A percentile compares a stretch with the other conserved stretches of the same genome.
These are phyloP conservation scores for Suhomyces panamericanus DNA, from an alignment of 1,139 yeast species.

Conservation along the genomic window DNA sequence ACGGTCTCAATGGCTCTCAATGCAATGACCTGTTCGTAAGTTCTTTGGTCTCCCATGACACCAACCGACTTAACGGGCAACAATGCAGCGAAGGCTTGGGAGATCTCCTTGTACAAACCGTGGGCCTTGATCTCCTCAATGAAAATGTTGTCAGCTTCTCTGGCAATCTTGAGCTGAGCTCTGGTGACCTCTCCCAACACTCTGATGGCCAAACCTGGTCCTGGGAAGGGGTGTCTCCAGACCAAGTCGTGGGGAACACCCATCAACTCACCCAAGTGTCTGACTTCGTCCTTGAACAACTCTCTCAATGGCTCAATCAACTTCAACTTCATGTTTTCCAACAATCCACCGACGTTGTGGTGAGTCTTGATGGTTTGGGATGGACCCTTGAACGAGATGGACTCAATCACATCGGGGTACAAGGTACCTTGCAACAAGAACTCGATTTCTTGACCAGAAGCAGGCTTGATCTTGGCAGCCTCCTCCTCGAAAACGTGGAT, in stretches of 20 bases:
- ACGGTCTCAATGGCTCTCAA: constrained; percentile 96
- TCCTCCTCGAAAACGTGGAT: constrained; percentile 96
- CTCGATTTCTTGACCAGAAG: constrained; percentile 87
- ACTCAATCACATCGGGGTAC: constrained; percentile 98
- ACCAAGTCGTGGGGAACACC: constrained; percentile 97
- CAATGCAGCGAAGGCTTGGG: constrained; percentile 97
- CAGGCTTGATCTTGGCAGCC: constrained; percentile 89
- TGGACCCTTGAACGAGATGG: constrained; percentile 98
- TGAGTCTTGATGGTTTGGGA: constrained; percentile 99
- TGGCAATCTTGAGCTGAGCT: constrained; percentile 90
- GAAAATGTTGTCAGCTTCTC: constrained; percentile 95
- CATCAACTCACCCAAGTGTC: constrained; percentile 89
- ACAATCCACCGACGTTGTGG: constrained; percentile 97
- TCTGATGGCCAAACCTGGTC: constrained; percentile 99
- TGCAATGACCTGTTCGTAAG: constrained; percentile 98
- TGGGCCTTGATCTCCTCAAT: constrained; percentile 93
- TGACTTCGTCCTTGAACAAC: constrained; percentile 97
- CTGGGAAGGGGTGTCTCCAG: constrained; percentile 99
- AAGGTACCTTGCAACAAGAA: constrained; percentile 94
- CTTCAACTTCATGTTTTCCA: constrained; percentile 97
- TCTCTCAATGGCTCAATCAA: constrained; percentile 98
- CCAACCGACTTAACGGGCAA: constrained; percentile 98
- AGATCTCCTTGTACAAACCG: constrained; percentile 87
- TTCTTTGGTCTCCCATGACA: constrained; percentile 99
- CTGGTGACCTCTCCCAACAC: constrained; percentile 95